Evolutionary conservation across 495 filamentous ascomycete species (phyloP).

Genomic region (Penicillium ochrochloron): DNA sequence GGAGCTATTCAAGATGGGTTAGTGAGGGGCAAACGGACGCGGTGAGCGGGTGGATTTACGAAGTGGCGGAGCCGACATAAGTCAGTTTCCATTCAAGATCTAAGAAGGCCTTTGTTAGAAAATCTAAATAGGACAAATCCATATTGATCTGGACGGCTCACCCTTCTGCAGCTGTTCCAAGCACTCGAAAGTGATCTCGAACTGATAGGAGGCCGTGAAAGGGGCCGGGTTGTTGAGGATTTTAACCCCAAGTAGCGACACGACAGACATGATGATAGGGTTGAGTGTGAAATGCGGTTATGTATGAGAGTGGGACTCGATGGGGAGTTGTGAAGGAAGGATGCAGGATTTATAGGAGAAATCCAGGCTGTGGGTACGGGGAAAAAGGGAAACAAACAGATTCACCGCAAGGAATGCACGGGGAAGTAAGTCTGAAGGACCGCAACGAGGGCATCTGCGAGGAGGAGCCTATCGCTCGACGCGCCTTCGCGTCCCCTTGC

Average conservation of each 20-base stretch:
- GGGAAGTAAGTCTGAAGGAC: constrained; percentile 19
- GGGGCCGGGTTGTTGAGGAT: constrained; percentile 94
- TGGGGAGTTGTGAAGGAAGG: constrained; percentile 50
- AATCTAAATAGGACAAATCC: not conserved
- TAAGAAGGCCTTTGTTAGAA: constrained; percentile 36
- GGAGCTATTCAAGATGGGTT: constrained; percentile 56
- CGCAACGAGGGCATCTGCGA: constrained; percentile 24
- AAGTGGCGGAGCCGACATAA: constrained; percentile 97
- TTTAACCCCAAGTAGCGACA: constrained; percentile 92
- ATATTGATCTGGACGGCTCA: constrained; percentile 36
- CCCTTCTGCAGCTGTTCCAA: constrained; percentile 91
- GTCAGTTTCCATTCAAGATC: constrained; percentile 99
- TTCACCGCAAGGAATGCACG: constrained; percentile 35
- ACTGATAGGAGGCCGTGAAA: constrained; percentile 87
- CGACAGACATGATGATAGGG: constrained; percentile 81
- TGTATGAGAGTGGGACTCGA: constrained; percentile 24
- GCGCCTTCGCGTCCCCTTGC: constrained; percentile 40
- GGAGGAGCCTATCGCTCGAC: constrained; percentile 31
- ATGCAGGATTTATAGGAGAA: constrained; percentile 79
- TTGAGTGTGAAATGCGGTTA: constrained; percentile 18
- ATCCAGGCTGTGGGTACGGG: constrained; percentile 8
- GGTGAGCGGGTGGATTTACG: constrained; percentile 59
- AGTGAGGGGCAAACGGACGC: constrained; percentile 25
- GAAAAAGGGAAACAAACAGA: constrained; percentile 29
- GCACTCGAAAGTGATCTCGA: constrained; percentile 99